Evolutionary conservation across 108 stramenopile genomes (phyloP).

Genomic region (Cylindrotheca closterium): DNA sequence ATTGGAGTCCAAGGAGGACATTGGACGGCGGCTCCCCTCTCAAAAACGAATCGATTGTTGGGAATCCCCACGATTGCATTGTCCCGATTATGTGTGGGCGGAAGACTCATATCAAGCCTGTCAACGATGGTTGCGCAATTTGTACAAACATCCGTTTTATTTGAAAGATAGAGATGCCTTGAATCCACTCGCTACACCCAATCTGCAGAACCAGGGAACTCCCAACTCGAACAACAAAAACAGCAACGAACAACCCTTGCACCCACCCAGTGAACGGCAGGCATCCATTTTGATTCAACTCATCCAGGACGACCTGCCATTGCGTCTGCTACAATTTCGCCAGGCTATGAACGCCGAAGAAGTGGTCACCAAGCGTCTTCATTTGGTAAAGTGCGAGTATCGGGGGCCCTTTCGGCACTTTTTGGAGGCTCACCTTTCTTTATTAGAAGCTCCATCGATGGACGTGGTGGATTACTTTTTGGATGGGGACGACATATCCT

Average conservation of each 20-base stretch:
- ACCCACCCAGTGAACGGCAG: slow-evolving; percentile 22
- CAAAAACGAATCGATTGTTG: slow-evolving; percentile 76
- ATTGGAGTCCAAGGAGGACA: slow-evolving; percentile 28
- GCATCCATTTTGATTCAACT: slow-evolving; percentile 30
- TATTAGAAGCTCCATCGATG: slow-evolving; percentile 73
- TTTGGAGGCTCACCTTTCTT: slow-evolving; percentile 74
- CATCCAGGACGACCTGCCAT: slow-evolving; percentile 53
- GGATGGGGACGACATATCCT: neutral
- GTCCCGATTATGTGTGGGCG: slow-evolving; percentile 87
- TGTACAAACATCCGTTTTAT: slow-evolving; percentile 68
- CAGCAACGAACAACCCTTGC: neutral
- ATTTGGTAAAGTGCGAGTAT: slow-evolving; percentile 89
- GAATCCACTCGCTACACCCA: slow-evolving; percentile 5
- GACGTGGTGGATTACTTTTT: slow-evolving; percentile 64
- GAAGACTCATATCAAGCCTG: slow-evolving; percentile 65
- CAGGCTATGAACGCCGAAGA: slow-evolving; percentile 72
- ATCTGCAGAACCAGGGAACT: neutral
- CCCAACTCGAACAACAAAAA: neutral
- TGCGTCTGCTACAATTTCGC: slow-evolving; percentile 72
- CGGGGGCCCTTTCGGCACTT: slow-evolving; percentile 85
- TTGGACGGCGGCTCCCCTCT: slow-evolving; percentile 42
- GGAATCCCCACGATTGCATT: slow-evolving; percentile 79
- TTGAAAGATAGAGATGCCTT: slow-evolving; percentile 2
- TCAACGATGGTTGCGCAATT: slow-evolving; percentile 56
- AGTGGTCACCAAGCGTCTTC: slow-evolving; percentile 80